Evolutionary conservation across 257 asterid genomes (phyloP), one percentile per base, ranked within the genome.

Genomic region (Plantago major): DNA sequence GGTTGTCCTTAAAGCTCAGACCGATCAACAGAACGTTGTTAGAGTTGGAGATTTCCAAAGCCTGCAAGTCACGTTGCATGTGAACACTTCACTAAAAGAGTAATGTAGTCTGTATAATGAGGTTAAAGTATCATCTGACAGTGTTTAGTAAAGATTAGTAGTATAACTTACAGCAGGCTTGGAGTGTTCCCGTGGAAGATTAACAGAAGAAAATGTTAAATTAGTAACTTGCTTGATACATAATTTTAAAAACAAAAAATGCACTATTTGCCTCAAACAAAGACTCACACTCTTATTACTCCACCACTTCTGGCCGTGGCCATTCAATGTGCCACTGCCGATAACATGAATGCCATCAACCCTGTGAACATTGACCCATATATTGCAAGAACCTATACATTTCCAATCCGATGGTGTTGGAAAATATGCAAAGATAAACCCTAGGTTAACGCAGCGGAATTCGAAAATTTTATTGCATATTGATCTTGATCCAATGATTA

Each of bases 301-400:
- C 88, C 88, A 82, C 85, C 88, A 82, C 30, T 45, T 65, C 0
- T 55, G 2, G 42, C 88, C 85, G 11, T 64, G 69, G 18, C 78
- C 85, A 67, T 74, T 65, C 18, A 79, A 57, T 3, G 17, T 47
- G 33, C 85, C 85, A 7, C 38, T 53, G 11, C 88, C 88, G 14
- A 11, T 26, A 2, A 82, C 40, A 3, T 45, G 54, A 1, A 82
- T 66, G 50, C 77, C 81, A 16, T 64, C 55, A 8, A 70, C 72
- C 5, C 18, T 46, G 42, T 57, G 68, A 42, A 82, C 37, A 16
- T 30, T 8, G 12, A 82, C 65, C 85, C 79, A 82, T 11, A 26
- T 56, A 7, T n/a, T n/a, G n/a, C n/a, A n/a, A n/a, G n/a, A n/a
- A n/a, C n/a, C n/a, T n/a, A n/a, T n/a, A n/a, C n/a, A n/a, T n/a